These are phyloP conservation scores for Xanthoconium purpureum DNA, from an alignment of 768 basidiomycete genomes.

Conservation along the genomic window DNA sequence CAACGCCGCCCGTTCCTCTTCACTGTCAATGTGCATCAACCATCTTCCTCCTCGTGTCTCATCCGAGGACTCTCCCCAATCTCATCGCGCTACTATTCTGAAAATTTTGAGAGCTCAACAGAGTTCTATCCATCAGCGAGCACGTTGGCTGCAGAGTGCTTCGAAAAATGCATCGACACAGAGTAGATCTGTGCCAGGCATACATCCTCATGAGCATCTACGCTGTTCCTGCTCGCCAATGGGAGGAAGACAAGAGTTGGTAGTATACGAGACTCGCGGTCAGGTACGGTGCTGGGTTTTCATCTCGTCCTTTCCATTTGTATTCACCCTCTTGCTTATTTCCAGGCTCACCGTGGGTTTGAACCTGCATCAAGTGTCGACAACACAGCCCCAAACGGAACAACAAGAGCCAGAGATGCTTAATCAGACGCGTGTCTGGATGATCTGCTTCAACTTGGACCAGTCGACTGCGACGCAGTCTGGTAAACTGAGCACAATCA, in stretches of 20 bases:
- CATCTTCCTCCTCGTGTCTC: not conserved
- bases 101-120: constrained; percentile 78
- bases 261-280: constrained; percentile 85
- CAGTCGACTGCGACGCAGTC: constrained; percentile 85
- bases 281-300: constrained; percentile 39
- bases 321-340: not conserved
- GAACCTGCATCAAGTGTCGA: constrained; percentile 71
- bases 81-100: constrained; percentile 73
- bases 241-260: constrained; percentile 93
- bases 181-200: constrained; percentile 89
- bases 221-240: constrained; percentile 72
- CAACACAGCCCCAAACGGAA: constrained; percentile 63
- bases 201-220: constrained; percentile 87
- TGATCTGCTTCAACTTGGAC: constrained; percentile 88
- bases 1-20: constrained; percentile 87
- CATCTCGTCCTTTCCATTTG: not conserved
- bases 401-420: constrained; percentile 77
- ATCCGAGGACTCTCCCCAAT: constrained; percentile 57
- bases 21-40: constrained; percentile 64
- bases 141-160: too few relatives aligned
- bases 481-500: constrained; percentile 85
- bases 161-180: too few relatives aligned
- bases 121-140: too few relatives aligned
- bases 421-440: constrained; percentile 85
- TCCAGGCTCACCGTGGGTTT: constrained; percentile 81